Base-by-base conservation (phyloP, 1,139 yeast species). In the Debaryomyces psychrophilus region DNA sequence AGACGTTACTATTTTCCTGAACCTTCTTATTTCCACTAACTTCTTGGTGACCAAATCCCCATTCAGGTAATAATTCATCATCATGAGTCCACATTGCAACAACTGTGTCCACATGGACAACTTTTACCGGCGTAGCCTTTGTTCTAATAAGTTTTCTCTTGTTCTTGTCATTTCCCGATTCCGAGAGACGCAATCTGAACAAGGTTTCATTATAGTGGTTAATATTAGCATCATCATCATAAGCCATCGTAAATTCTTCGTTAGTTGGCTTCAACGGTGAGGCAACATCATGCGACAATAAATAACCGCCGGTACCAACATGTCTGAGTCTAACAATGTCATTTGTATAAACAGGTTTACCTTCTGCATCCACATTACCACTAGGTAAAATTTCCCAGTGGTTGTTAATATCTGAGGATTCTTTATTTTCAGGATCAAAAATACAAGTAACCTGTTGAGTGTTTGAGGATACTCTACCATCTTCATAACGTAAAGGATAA, bases 81-180 rank as follows among this genome's bases (percentile, higher is more conserved):
- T 85, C 77, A 60, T 90, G 97, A 8, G 97, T 85, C 97, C 98
- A 93, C 85, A 95, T 79, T 8, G 96, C 93, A 17, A 95, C 99
- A 44, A 83, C 81, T 4, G 98, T 92, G 48, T 87, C 90, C 27
- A 83, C 85, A 62, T 93, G 99, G 52, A 90, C 68, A 34, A 93
- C 63, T 61, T 83, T 83, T 64, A 93, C 71, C 20, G 77, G 71
- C 8, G 89, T 77, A 11, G 85, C 85, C 61, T 84, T 85, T 1
- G 97, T 83, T 62, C 84, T 85, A 52, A 90, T 72, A 12, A 67
- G 56, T 46, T 80, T 78, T 27, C 77, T 72, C 44, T 69, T 71
- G 52, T 78, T 75, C 55, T 79, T 82, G 27, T 53, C 52, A 8
- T 67, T 53, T 11, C 68, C 67, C 12, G 69, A 56, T 31, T 60